Conservation (phyloP, 148 eudicot species). For the Pharnaceum exiguum region DNA sequence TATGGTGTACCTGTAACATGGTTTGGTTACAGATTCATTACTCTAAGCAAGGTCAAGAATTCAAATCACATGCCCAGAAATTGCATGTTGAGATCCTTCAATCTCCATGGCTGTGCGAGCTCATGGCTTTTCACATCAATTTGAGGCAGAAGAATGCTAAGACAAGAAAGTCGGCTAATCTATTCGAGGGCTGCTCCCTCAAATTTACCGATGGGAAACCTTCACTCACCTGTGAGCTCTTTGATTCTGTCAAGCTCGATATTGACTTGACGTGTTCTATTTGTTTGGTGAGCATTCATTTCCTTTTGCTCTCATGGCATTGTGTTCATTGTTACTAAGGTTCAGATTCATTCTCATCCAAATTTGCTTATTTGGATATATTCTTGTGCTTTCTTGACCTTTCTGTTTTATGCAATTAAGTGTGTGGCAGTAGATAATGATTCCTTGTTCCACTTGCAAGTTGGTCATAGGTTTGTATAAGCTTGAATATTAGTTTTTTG, state of each 20-base stretch:
- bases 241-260: constrained; percentile 82
- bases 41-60: constrained; percentile 88
- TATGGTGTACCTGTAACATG: background rate
- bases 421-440: background rate
- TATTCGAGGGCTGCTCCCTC: constrained; percentile 64
- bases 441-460: constrained; percentile 5
- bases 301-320: background rate
- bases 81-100: constrained; percentile 91
- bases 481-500: background rate
- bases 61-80: constrained; percentile 83
- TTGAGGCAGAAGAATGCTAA: constrained; percentile 46
- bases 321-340: no score
- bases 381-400: background rate
- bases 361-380: background rate
- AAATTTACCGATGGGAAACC: constrained; percentile 61
- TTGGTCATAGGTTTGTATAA: background rate
- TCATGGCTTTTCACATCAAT: constrained; percentile 88
- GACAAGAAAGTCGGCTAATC: constrained; percentile 27
- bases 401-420: background rate
- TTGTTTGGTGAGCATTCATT: constrained; percentile 60
- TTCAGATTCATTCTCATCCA: background rate
- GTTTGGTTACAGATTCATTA: constrained; percentile 56
- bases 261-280: constrained; percentile 87
- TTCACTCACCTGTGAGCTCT: constrained; percentile 69
- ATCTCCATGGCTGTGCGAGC: constrained; percentile 96